phyloP scores from a whole-genome alignment of 495 filamentous ascomycete genomes.

The Penicillium desertorum region DNA sequence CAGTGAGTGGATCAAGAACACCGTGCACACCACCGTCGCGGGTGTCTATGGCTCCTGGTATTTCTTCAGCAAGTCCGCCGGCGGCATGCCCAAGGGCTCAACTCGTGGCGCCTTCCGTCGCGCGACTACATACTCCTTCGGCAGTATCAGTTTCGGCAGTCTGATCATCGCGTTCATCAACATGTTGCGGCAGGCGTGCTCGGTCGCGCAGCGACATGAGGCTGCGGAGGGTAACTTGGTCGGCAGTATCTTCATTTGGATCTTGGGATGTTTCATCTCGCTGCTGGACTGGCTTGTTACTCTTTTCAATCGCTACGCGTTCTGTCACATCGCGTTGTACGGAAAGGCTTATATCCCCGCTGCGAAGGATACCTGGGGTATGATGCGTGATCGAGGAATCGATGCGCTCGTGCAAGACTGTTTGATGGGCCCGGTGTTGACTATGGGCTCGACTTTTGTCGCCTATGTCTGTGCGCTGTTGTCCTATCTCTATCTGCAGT shows the following conservation, averaged over 20 bases:
- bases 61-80: constrained; percentile 64
- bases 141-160: constrained; percentile 83
- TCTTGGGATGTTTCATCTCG: constrained; percentile 71
- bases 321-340: constrained; percentile 88
- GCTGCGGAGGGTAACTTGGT: constrained; percentile 67
- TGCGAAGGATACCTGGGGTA: constrained; percentile 84
- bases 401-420: constrained; percentile 89
- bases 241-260: constrained; percentile 64
- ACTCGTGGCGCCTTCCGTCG: constrained; percentile 73
- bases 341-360: constrained; percentile 81
- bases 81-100: constrained; percentile 65
- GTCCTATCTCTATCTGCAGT: constrained; percentile 80
- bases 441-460: constrained; percentile 79
- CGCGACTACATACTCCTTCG: constrained; percentile 85
- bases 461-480: constrained; percentile 79
- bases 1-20: constrained; percentile 88
- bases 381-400: constrained; percentile 89
- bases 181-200: constrained; percentile 72
- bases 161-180: constrained; percentile 87
- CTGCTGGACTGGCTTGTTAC: constrained; percentile 82
- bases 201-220: constrained; percentile 65
- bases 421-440: constrained; percentile 86
- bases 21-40: constrained; percentile 81
- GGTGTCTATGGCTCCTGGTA: constrained; percentile 95
- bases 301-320: constrained; percentile 73